Conservation (phyloP, 108 stramenopile species). For the Pseudonitzschia multistriata region DNA sequence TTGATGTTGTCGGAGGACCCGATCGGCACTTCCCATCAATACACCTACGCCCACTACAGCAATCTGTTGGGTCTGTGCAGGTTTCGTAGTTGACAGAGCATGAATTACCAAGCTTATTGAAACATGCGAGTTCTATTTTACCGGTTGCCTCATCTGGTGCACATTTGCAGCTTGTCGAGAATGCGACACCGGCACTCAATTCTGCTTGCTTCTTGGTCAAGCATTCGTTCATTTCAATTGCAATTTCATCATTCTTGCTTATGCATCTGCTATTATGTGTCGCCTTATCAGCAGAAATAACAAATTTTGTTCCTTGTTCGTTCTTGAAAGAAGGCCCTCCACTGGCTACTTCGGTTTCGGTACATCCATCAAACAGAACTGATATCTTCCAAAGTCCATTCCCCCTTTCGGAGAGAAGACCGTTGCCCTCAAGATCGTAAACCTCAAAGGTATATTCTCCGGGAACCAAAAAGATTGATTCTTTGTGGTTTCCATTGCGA, state of each 20-base stretch:
- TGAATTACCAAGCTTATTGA: too few species aligned
- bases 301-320: constrained; percentile 6
- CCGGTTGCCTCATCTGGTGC: not conserved
- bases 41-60: constrained; percentile 6
- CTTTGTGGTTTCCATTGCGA: not conserved
- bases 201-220: not conserved
- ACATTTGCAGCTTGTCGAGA: too few species aligned
- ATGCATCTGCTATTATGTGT: not conserved
- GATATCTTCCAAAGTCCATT: constrained; percentile 5
- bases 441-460: constrained; percentile 54
- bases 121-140: not conserved
- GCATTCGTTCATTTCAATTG: too few species aligned
- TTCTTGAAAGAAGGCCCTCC: not conserved
- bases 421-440: constrained; percentile 41
- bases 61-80: not conserved
- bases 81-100: not conserved
- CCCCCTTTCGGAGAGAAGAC: constrained; percentile 11
- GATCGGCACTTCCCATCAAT: not conserved
- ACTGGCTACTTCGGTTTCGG: constrained; percentile 7
- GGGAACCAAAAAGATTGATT: constrained; percentile 7
- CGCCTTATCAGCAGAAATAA: not conserved
- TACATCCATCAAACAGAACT: not conserved
- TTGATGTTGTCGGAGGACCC: not conserved
- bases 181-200: not conserved
- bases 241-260: too few species aligned